A percentile compares a stretch with the other conserved stretches of the same genome.
Evolutionary conservation across 371 early-diverging fungal species (phyloP).

Genomic region (Sporodiniella umbellata): DNA sequence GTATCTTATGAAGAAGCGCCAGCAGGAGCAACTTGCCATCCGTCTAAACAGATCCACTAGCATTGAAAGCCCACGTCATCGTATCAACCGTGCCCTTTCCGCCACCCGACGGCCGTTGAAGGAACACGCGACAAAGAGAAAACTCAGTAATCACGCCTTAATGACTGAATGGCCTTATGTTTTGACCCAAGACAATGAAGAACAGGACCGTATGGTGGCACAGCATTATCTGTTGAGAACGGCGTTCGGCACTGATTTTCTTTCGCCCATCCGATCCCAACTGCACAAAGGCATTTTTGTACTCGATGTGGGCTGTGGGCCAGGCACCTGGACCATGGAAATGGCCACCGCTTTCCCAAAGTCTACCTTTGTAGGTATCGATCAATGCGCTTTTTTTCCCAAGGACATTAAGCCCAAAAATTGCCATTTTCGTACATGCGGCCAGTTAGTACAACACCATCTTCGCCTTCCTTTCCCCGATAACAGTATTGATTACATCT

Average conservation of each 20-base stretch:
- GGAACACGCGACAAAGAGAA: slow-evolving; percentile 2
- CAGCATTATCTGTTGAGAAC: slow-evolving; percentile 48
- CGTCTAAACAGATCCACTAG: background rate
- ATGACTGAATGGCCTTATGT: slow-evolving; percentile 27
- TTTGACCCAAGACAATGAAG: slow-evolving; percentile 27
- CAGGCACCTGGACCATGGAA: slow-evolving; percentile 50
- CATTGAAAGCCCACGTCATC: background rate
- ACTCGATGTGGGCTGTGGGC: slow-evolving; percentile 44
- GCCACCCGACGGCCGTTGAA: background rate
- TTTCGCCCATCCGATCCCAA: slow-evolving; percentile 25
- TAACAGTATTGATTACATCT: slow-evolving; percentile 45
- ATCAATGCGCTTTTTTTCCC: slow-evolving; percentile 26
- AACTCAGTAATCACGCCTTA: background rate
- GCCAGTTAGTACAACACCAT: slow-evolving; percentile 15
- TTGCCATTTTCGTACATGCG: slow-evolving; percentile 37
- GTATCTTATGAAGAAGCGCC: slow-evolving; percentile 8
- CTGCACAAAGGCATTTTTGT: slow-evolving; percentile 41
- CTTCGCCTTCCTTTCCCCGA: slow-evolving; percentile 38
- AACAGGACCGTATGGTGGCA: slow-evolving; percentile 44
- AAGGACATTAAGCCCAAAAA: slow-evolving; percentile 43
- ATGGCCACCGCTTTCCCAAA: slow-evolving; percentile 40
- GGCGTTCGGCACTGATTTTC: slow-evolving; percentile 39
- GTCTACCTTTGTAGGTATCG: slow-evolving; percentile 42
- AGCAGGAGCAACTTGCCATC: background rate
- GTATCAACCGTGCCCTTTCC: background rate